Percentiles rank a stretch among this genome's conserved stretches.
Conservation (phyloP, 2,329 filamentous ascomycete genomes). For the Apiospora marii region DNA sequence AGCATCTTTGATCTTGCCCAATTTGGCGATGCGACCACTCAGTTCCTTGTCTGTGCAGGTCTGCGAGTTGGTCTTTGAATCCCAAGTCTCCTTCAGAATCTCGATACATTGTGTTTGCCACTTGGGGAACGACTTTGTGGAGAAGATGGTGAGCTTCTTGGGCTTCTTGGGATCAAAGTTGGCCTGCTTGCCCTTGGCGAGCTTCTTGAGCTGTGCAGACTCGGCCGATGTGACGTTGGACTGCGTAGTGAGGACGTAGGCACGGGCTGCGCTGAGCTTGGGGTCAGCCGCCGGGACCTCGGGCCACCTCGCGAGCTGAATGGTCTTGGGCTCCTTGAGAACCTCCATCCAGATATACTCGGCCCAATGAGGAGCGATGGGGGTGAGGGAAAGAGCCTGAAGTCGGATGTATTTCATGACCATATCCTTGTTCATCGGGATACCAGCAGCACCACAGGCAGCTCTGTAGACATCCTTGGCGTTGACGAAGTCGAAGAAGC, state of each 20-base stretch:
- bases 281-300: slow-evolving; percentile 70
- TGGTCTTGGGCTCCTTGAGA: slow-evolving; percentile 75
- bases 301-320: slow-evolving; percentile 84
- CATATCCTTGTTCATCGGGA: slow-evolving; percentile 87
- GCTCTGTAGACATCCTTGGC: slow-evolving; percentile 93
- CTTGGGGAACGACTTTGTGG: slow-evolving; percentile 78
- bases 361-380: slow-evolving; percentile 91
- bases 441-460: slow-evolving; percentile 75
- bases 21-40: slow-evolving; percentile 79
- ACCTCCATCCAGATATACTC: slow-evolving; percentile 96
- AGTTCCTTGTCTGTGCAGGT: slow-evolving; percentile 78
- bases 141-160: slow-evolving; percentile 90
- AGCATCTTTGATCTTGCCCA: slow-evolving; percentile 92
- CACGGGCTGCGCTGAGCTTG: slow-evolving; percentile 76
- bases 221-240: slow-evolving; percentile 89
- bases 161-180: slow-evolving; percentile 89
- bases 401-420: slow-evolving; percentile 84
- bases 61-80: slow-evolving; percentile 65
- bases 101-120: slow-evolving; percentile 95
- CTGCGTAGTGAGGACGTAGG: slow-evolving; percentile 77
- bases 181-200: slow-evolving; percentile 88
- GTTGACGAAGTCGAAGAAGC: slow-evolving; percentile 88
- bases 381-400: slow-evolving; percentile 82
- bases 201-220: slow-evolving; percentile 82
- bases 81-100: slow-evolving; percentile 75